phyloP scores from a whole-genome alignment of 768 basidiomycete genomes.

The Naganishia friedmannii region DNA sequence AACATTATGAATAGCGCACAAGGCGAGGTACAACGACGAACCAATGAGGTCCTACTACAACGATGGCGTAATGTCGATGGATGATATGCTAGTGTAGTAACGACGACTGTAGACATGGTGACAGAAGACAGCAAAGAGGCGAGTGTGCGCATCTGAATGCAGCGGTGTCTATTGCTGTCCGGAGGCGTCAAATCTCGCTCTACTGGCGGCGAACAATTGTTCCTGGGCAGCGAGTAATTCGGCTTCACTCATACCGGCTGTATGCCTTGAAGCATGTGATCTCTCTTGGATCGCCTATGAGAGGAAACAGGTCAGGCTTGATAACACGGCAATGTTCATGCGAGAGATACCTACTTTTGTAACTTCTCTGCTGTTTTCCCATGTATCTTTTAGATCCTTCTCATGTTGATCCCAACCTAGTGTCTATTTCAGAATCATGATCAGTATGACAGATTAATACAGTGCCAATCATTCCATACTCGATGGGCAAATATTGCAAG shows the following conservation, averaged over 20 bases:
- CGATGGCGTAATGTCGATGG: constrained; percentile 14
- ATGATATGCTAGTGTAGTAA: not conserved
- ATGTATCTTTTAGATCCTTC: constrained; percentile 81
- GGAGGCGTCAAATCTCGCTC: constrained; percentile 54
- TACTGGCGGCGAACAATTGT: constrained; percentile 84
- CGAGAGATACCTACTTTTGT: constrained; percentile 65
- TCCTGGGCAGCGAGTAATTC: constrained; percentile 85
- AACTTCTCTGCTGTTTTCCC: constrained; percentile 94
- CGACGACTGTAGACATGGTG: not conserved
- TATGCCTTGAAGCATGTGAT: constrained; percentile 50
- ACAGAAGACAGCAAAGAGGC: too few species aligned
- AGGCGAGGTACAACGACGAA: not conserved
- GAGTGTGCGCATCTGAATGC: not conserved
- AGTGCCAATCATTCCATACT: not conserved
- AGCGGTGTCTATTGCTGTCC: constrained; percentile 2
- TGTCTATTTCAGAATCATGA: constrained; percentile 57
- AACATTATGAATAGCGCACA: not conserved
- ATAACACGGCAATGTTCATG: not conserved
- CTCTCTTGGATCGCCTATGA: constrained; percentile 38
- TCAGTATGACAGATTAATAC: not conserved
- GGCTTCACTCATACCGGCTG: constrained; percentile 86
- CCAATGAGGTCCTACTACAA: not conserved
- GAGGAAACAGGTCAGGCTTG: not conserved
- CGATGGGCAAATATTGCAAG: not conserved
- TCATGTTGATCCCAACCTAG: constrained; percentile 91